Conservation (phyloP, 2,329 filamentous ascomycete genomes). For the Clarireedia monteithiana region DNA sequence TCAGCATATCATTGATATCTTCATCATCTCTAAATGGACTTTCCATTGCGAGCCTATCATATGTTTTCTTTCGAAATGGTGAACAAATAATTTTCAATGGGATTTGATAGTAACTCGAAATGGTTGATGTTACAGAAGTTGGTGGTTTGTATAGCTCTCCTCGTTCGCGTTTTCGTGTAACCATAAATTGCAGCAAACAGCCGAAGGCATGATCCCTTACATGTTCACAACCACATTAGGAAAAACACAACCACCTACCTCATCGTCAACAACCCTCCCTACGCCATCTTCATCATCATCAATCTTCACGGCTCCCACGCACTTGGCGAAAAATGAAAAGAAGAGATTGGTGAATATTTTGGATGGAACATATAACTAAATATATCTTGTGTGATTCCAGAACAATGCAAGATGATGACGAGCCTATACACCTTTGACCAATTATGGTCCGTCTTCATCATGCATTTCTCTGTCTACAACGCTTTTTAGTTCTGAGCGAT, state of each 20-base stretch:
- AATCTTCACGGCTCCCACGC: neutral
- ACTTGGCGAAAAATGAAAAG: neutral
- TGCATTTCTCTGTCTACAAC: neutral
- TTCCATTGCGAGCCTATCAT: neutral
- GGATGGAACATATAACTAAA: neutral
- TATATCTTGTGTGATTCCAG: neutral
- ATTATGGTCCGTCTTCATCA: neutral
- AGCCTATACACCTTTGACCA: neutral
- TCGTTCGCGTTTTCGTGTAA: too few relatives aligned
- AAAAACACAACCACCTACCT: too few relatives aligned
- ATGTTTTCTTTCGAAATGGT: too few relatives aligned
- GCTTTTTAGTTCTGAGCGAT: neutral
- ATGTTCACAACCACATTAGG: too few relatives aligned
- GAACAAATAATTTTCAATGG: too few relatives aligned
- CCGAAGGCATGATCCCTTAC: too few relatives aligned
- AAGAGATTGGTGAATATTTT: neutral
- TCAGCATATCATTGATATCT: conserved; percentile 18
- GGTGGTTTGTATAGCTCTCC: too few relatives aligned
- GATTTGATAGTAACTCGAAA: too few relatives aligned
- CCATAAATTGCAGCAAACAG: too few relatives aligned
- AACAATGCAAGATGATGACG: neutral
- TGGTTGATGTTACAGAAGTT: too few relatives aligned
- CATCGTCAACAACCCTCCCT: too few relatives aligned
- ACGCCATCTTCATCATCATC: too few relatives aligned
- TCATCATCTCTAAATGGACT: neutral